Conservation (phyloP, 192 early-diverging fungal genomes). For the Coemansia sp. region DNA sequence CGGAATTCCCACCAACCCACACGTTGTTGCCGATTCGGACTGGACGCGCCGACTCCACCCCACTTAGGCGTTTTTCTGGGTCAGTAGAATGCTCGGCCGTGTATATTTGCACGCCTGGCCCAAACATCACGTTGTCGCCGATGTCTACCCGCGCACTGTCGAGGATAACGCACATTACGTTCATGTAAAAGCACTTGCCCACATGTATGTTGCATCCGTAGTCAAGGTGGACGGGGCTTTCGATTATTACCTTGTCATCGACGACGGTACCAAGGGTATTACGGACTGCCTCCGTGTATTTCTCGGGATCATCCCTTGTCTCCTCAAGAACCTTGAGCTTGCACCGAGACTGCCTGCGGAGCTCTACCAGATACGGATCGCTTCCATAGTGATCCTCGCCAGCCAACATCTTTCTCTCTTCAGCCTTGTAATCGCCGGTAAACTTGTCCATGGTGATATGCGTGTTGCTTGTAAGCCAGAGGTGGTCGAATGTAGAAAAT, state of each 20-base stretch:
- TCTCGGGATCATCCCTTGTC: constrained; percentile 30
- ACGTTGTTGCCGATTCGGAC: constrained; percentile 79
- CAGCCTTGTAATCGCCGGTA: constrained; percentile 29
- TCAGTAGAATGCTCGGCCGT: constrained; percentile 74
- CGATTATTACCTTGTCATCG: constrained; percentile 59
- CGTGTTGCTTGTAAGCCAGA: neutral
- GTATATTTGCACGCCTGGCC: constrained; percentile 76
- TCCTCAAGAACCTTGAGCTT: constrained; percentile 21
- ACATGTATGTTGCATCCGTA: constrained; percentile 77
- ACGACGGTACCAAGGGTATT: constrained; percentile 62
- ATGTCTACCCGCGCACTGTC: constrained; percentile 74
- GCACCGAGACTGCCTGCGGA: constrained; percentile 35
- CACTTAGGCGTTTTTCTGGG: constrained; percentile 29
- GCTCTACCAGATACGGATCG: constrained; percentile 56
- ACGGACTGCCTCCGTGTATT: constrained; percentile 25
- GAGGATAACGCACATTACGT: constrained; percentile 71
- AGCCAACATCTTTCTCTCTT: constrained; percentile 66
- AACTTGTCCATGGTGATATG: neutral
- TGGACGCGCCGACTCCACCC: constrained; percentile 20
- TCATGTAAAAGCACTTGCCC: constrained; percentile 75
- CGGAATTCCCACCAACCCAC: constrained; percentile 83
- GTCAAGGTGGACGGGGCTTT: constrained; percentile 71
- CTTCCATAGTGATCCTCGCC: constrained; percentile 60
- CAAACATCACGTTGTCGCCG: constrained; percentile 72
- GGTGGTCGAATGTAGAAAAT: neutral